These are phyloP conservation scores for Alternaria sp. DNA, from an alignment of 2,329 filamentous ascomycete genomes.

Conservation along the genomic window DNA sequence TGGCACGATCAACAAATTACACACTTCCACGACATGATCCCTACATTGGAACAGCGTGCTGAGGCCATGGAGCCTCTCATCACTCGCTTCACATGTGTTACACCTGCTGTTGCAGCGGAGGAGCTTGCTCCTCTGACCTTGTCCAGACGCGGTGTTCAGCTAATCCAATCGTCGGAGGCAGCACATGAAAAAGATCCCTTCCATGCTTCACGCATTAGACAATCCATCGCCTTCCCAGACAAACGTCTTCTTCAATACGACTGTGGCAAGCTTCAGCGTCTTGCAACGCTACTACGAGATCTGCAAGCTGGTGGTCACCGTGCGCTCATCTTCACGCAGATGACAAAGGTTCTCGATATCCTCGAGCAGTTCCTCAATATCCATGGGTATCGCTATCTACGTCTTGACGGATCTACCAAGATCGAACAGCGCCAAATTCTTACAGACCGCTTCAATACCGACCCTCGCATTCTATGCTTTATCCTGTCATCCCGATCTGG, in stretches of 20 bases:
- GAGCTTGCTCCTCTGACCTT: conserved; percentile 75
- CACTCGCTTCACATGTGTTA: conserved; percentile 90
- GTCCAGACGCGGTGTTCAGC: conserved; percentile 64
- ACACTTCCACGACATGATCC: conserved; percentile 71
- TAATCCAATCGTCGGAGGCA: conserved; percentile 65
- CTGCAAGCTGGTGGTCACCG: conserved; percentile 91
- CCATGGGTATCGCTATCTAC: conserved; percentile 94
- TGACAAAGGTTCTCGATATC: conserved; percentile 98
- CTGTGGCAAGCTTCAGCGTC: conserved; percentile 91
- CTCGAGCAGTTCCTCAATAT: conserved; percentile 98
- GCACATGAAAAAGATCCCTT: conserved; percentile 75
- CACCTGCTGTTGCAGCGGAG: conserved; percentile 83
- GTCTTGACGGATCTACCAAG: conserved; percentile 94
- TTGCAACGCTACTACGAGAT: conserved; percentile 84
- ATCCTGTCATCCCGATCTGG: conserved; percentile 95
- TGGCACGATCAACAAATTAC: conserved; percentile 79
- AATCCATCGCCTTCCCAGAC: conserved; percentile 96
- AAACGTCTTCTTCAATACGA: conserved; percentile 97
- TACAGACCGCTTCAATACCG: conserved; percentile 96
- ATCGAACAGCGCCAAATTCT: conserved; percentile 94
- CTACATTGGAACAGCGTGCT: conserved; percentile 76
- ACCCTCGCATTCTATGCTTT: conserved; percentile 90
- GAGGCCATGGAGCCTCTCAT: conserved; percentile 76
- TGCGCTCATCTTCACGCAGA: conserved; percentile 97
- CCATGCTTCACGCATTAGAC: conserved; percentile 89